Evolutionary conservation across 2,329 filamentous ascomycete genomes (phyloP).

Genomic region (Metarhizium anisopliae): DNA sequence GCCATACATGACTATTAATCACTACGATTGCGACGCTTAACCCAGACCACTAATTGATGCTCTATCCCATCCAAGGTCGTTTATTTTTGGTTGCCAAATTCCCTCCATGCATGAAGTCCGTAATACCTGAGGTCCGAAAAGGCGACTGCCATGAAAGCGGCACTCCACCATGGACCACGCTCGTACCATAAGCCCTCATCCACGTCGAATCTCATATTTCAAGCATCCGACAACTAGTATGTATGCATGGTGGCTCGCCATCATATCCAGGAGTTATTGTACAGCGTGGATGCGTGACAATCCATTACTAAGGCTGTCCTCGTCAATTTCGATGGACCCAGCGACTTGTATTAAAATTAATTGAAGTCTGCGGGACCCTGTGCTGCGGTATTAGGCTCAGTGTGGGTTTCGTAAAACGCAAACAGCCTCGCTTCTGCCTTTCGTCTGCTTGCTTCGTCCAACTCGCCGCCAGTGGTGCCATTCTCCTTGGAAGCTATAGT

Average conservation of each 20-base stretch:
- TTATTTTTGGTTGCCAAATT: background rate
- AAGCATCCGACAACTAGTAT: constrained; percentile 1
- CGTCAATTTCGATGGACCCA: background rate
- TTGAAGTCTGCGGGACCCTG: constrained; percentile 45
- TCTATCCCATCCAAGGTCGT: background rate
- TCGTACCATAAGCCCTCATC: background rate
- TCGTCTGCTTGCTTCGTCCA: constrained; percentile 41
- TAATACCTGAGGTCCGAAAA: background rate
- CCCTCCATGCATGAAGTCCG: background rate
- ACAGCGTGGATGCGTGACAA: constrained; percentile 5
- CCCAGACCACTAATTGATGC: background rate
- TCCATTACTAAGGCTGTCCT: background rate
- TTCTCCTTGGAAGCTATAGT: constrained; percentile 33
- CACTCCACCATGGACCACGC: background rate
- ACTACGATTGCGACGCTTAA: constrained; percentile 1
- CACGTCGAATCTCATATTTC: background rate
- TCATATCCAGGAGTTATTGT: constrained; percentile 7
- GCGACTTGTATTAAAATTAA: constrained; percentile 17
- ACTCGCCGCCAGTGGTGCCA: constrained; percentile 28
- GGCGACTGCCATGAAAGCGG: background rate
- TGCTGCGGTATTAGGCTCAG: constrained; percentile 34
- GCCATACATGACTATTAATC: background rate
- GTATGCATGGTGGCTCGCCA: constrained; percentile 3
- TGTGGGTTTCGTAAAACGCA: constrained; percentile 44
- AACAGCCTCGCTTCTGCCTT: constrained; percentile 43